Percentiles rank a stretch among this genome's conserved stretches.
Evolutionary conservation across 306 rosid genomes (phyloP).

Genomic region (Malus sieversii): DNA sequence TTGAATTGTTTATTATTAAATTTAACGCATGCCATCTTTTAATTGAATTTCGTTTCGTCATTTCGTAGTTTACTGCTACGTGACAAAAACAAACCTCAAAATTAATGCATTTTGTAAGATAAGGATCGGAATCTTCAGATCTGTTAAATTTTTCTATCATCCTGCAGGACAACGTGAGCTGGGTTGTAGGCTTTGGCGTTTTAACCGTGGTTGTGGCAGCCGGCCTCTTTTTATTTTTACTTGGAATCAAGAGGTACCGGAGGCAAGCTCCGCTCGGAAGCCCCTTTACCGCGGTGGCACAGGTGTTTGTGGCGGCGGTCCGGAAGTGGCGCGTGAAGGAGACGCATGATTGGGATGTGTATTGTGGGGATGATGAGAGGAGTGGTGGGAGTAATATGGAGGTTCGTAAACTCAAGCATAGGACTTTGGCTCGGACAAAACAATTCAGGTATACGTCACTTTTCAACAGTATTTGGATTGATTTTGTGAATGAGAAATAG

Average conservation of each 20-base stretch:
- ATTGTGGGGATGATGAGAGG: not conserved
- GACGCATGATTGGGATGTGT: not conserved
- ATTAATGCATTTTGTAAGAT: not conserved
- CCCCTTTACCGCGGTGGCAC: slow-evolving; percentile 11
- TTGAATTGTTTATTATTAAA: too few species aligned
- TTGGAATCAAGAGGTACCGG: slow-evolving; percentile 12
- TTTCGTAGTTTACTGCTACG: too few species aligned
- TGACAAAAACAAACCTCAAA: too few species aligned
- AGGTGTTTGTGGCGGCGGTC: slow-evolving; percentile 18
- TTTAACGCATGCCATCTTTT: too few species aligned
- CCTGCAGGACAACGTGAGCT: slow-evolving; percentile 21
- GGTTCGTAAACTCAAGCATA: not conserved
- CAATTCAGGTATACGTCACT: slow-evolving; percentile 40
- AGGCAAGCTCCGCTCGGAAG: slow-evolving; percentile 18
- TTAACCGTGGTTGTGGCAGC: slow-evolving; percentile 2
- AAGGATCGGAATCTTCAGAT: not conserved
- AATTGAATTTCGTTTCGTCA: too few species aligned
- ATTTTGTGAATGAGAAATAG: not conserved
- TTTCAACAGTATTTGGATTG: not conserved
- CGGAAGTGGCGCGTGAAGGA: slow-evolving; percentile 21
- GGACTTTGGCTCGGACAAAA: slow-evolving; percentile 25
- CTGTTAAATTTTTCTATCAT: not conserved
- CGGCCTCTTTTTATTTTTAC: slow-evolving; percentile 5
- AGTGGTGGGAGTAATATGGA: not conserved
- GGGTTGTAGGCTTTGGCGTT: slow-evolving; percentile 15